Evolutionary conservation across 768 basidiomycete genomes (phyloP).

Genomic region (Termitomyces sp.): DNA sequence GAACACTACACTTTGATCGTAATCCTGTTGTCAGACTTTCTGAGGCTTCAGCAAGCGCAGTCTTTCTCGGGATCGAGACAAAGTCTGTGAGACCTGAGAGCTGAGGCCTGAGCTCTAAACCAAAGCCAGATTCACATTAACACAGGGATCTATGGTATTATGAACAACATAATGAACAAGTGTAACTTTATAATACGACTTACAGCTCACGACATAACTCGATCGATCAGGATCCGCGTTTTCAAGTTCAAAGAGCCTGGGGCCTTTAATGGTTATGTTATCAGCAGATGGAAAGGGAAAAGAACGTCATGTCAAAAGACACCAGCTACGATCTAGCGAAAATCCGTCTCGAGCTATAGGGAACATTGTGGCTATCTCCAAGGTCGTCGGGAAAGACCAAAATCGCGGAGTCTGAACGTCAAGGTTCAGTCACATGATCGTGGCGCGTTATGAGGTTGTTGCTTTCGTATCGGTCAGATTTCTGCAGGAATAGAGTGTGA

Average conservation of each 20-base stretch:
- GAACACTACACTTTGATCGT: conserved; percentile 11
- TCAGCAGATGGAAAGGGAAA: background rate
- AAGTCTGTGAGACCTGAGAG: background rate
- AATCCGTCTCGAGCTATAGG: background rate
- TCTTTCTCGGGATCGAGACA: background rate
- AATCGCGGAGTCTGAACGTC: background rate
- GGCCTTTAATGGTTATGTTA: background rate
- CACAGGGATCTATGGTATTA: background rate
- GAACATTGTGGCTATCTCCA: too few relatives aligned
- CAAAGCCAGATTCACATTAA: background rate
- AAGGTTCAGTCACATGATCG: conserved; percentile 4
- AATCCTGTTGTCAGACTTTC: background rate
- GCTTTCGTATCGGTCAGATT: too few relatives aligned
- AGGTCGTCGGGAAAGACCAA: too few relatives aligned
- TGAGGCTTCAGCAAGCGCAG: background rate
- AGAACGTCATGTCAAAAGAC: background rate
- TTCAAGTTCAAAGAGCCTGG: background rate
- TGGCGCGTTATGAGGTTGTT: background rate
- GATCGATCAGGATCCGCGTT: background rate
- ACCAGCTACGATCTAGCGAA: background rate
- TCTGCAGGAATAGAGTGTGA: too few relatives aligned
- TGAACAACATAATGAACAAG: background rate
- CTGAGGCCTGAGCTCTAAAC: background rate
- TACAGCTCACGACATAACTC: background rate
- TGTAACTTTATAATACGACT: background rate